Base-by-base conservation (phyloP, 1,284 basidiomycete species). In the Cryptococcus wingfieldii region DNA sequence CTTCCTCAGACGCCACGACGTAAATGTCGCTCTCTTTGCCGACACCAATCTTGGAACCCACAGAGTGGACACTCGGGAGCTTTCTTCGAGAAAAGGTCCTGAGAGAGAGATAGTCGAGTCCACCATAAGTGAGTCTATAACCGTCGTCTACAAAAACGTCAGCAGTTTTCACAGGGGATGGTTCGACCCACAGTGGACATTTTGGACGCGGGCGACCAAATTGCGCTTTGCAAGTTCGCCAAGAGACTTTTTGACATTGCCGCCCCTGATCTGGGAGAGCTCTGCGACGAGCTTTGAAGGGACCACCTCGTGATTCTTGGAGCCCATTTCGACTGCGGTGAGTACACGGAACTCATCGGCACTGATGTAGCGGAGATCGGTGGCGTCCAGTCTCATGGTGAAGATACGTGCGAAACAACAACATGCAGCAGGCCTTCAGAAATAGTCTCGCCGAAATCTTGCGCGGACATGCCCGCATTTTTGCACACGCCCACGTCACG, bases 11-110 rank as follows among this genome's bases (percentile, higher is more conserved):
- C 1, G 89, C 90, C 7, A 97, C 93, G 58, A 98, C 83, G 70
- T 97, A 93, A 69, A 98, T 94, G 76, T 98, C 93, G 56, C 90
- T 91, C 78, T 98, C 96, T 78, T 99, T 99, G 27, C 95, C 95
- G 27, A 98, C 94, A 38, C 95, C 95, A 66, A 98, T 95, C 78
- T 96, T 91, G 72, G 96, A 95, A 13, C 95, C 96, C 37, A 99
- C 90, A 25, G 89, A 89, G 63, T 87, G 80, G 3, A 80, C 75
- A 31, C 68, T 70, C 76, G 92, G 81, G 1, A 89, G 84, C 63
- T 90, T 90, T 55, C 93, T 79, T 74, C 94, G 93, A 2, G 89
- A 92, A 70, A 98, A 82, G 1, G 95, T 89, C 43, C 92, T 84
- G 79, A 98, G 88, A 10, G 96, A 92, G 23, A 99, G 83, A 73